Evolutionary conservation across 352 stramenopile genomes (phyloP).

Genomic region (Sclerospora graminicola): DNA sequence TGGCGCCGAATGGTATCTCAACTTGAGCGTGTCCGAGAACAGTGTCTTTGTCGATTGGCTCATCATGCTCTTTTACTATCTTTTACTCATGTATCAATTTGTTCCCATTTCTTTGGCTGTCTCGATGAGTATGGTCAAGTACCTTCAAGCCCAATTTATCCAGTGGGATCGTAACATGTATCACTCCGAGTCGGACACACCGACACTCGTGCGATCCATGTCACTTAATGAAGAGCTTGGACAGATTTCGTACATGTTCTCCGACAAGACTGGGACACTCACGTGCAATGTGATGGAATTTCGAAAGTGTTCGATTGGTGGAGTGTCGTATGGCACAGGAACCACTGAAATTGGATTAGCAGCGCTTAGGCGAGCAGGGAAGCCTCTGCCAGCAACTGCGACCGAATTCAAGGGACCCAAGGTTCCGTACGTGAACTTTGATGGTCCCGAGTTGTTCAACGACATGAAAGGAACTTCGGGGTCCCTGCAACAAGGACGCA

Average conservation of each 20-base stretch:
- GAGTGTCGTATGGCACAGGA: slow-evolving; percentile 83
- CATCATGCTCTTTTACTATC: slow-evolving; percentile 90
- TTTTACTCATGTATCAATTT: slow-evolving; percentile 86
- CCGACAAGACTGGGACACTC: slow-evolving; percentile 98
- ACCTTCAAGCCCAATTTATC: slow-evolving; percentile 90
- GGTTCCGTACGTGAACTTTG: slow-evolving; percentile 79
- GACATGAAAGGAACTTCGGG: slow-evolving; percentile 40
- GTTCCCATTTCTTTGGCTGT: slow-evolving; percentile 98
- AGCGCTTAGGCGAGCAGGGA: slow-evolving; percentile 41
- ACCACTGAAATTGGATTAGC: slow-evolving; percentile 74
- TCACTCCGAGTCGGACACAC: slow-evolving; percentile 33
- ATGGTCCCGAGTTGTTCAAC: slow-evolving; percentile 54
- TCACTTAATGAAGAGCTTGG: slow-evolving; percentile 94
- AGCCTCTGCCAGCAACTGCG: slow-evolving; percentile 48
- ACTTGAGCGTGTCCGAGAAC: slow-evolving; percentile 28
- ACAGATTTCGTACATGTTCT: slow-evolving; percentile 99
- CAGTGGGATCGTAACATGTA: slow-evolving; percentile 72
- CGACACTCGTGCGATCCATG: slow-evolving; percentile 84
- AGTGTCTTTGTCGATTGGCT: slow-evolving; percentile 55
- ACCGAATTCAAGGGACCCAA: too few species aligned
- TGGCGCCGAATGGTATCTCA: slow-evolving; percentile 71
- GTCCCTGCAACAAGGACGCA: too few species aligned
- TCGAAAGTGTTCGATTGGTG: slow-evolving; percentile 87
- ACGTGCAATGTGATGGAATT: slow-evolving; percentile 99
- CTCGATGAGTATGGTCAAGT: slow-evolving; percentile 93